phyloP scores from a whole-genome alignment of 495 filamentous ascomycete species.

The Wilcoxina mikolae region DNA sequence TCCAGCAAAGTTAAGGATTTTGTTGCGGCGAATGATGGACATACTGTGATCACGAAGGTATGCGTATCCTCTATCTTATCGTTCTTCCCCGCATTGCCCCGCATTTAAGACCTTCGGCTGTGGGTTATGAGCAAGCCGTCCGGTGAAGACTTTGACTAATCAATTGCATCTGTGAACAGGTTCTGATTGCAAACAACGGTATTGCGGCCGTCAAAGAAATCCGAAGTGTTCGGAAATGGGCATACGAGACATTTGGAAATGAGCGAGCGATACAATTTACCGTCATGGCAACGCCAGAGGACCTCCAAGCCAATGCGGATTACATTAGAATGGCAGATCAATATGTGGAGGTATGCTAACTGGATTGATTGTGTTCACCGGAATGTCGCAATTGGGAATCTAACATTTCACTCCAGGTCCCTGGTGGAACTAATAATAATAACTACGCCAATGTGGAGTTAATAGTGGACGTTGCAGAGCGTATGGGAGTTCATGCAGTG shows the following conservation, averaged over 20 bases:
- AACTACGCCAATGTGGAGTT: conserved; percentile 99
- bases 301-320: conserved; percentile 92
- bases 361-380: conserved; percentile 19
- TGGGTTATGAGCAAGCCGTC: neutral
- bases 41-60: conserved; percentile 96
- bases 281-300: conserved; percentile 99
- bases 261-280: conserved; percentile 98
- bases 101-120: neutral
- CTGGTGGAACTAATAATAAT: conserved; percentile 99
- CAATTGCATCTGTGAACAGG: conserved; percentile 38
- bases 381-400: neutral
- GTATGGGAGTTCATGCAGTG: conserved; percentile 93
- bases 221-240: conserved; percentile 97
- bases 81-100: neutral
- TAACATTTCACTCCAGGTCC: conserved; percentile 37
- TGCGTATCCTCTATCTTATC: conserved; percentile 26
- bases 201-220: conserved; percentile 99
- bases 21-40: conserved; percentile 72
- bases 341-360: conserved; percentile 71
- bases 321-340: conserved; percentile 99
- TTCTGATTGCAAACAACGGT: conserved; percentile 98
- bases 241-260: conserved; percentile 97
- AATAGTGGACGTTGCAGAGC: conserved; percentile 98
- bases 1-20: conserved; percentile 86
- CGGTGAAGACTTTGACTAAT: neutral